Evolutionary conservation across 257 asterid species (phyloP), one percentile per base, ranked within the genome.

Genomic region (Plantago elongata): DNA sequence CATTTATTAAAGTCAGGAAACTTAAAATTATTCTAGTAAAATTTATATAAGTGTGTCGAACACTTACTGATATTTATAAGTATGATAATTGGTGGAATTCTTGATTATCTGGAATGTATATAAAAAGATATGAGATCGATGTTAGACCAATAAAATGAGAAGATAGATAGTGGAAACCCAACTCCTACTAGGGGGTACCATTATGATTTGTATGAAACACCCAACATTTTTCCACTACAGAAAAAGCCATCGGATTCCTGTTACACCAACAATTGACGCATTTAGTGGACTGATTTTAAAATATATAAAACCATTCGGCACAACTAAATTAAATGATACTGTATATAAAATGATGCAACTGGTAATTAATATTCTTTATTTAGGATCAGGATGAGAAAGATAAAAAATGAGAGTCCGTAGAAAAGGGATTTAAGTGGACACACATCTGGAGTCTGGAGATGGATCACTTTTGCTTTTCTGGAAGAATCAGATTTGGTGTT

Each of bases 231-330:
- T 30, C 43, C 14, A 55, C 49, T 22, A 22, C 27, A 22, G 2
- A 22, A 22, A 22, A 22, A 22, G 2, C 27, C 62, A 42, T 34
- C 13, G 55, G 44, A 54, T 11, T 54, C 22, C 60, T 64, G 18
- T 54, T 54, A 55, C 70, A 55, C 57, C 70, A 65, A 45, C 63
- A 38, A 37, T 45, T 1, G 13, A 46, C 15, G 27, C 45, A 13
- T 17, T 60, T 11, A 11, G 44, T 11, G 15, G 4, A 13, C 34
- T 43, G 7, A 17, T 11, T n/a, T 9, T 5, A 14, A 29, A 60
- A 12, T 13, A 45, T 45, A 43, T n/a, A 9, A 17, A 30, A 60
- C 44, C 40, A 34, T 34, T 34, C 4, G 3, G 8, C 40, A 34
- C 40, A 34, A 34, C 7, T 34, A 34, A 34, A 34, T 2, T 22